Percentiles rank a stretch among this genome's conserved stretches.
These are phyloP conservation scores for Astrephomene gubernaculifera DNA, from an alignment of 139 green algal genomes.

Conservation along the genomic window DNA sequence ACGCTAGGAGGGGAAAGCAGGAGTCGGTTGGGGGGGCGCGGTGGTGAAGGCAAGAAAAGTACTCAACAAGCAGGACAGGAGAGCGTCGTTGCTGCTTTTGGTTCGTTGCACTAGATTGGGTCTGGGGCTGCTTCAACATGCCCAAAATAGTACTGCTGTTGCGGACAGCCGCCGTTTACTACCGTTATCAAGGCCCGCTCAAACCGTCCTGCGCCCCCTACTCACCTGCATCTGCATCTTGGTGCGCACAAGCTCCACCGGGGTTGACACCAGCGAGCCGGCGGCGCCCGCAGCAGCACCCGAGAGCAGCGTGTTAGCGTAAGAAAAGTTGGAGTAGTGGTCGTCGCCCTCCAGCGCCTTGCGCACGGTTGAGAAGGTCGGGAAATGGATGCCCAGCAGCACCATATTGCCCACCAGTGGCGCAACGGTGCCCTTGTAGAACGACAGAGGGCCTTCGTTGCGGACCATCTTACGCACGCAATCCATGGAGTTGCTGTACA, in stretches of 20 bases:
- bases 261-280: constrained; percentile 46
- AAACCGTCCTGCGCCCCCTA: too few relatives aligned
- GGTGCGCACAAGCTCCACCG: constrained; percentile 57
- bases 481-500: constrained; percentile 55
- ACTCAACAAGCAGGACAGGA: too few relatives aligned
- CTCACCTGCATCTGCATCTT: constrained; percentile 61
- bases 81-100: too few relatives aligned
- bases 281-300: constrained; percentile 51
- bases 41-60: too few relatives aligned
- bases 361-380: constrained; percentile 47
- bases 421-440: constrained; percentile 58
- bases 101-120: too few relatives aligned
- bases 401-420: constrained; percentile 61
- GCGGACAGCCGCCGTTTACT: too few relatives aligned
- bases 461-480: constrained; percentile 61
- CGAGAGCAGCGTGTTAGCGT: constrained; percentile 47
- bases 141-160: too few relatives aligned
- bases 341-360: constrained; percentile 35
- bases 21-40: too few relatives aligned
- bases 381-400: constrained; percentile 64
- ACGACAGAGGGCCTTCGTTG: constrained; percentile 39
- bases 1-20: background rate
- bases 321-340: constrained; percentile 24
- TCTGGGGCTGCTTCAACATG: too few relatives aligned
- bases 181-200: too few relatives aligned